Conservation (phyloP, 2,329 filamentous ascomycete species). For the Sclerotinia spermophila region DNA sequence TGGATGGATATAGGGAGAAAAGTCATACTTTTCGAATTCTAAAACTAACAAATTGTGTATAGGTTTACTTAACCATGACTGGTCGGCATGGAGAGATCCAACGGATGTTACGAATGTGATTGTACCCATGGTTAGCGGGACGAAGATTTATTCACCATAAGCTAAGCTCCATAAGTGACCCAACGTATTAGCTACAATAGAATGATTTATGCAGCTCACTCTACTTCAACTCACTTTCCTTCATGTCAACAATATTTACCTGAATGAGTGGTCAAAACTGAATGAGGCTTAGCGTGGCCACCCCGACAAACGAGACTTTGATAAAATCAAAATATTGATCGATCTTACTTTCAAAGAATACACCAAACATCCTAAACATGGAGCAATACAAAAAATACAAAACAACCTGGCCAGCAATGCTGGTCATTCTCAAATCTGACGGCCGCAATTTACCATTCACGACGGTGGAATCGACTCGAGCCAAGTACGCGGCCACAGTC, state of each 20-base stretch:
- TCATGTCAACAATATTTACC: neutral
- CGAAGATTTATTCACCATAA: constrained; percentile 14
- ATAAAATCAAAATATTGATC: neutral
- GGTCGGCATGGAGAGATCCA: constrained; percentile 15
- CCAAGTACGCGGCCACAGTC: too few species aligned
- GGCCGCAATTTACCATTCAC: too few species aligned
- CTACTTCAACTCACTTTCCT: too few species aligned
- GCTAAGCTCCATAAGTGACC: too few species aligned
- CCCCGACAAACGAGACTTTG: neutral
- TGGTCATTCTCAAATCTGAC: too few species aligned
- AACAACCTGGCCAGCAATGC: too few species aligned
- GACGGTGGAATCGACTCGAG: too few species aligned
- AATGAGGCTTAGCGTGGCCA: neutral
- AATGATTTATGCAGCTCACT: too few species aligned
- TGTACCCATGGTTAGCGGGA: constrained; percentile 14
- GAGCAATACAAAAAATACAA: neutral
- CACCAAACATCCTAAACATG: neutral
- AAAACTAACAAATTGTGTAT: neutral
- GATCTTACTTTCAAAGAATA: neutral
- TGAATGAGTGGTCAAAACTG: neutral
- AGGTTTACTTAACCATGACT: constrained; percentile 15
- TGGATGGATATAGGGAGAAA: neutral
- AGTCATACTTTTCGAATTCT: neutral
- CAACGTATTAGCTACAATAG: too few species aligned
- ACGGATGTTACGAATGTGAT: neutral